phyloP scores from a whole-genome alignment of 768 basidiomycete genomes.

The Cyclocybe cylindracea region DNA sequence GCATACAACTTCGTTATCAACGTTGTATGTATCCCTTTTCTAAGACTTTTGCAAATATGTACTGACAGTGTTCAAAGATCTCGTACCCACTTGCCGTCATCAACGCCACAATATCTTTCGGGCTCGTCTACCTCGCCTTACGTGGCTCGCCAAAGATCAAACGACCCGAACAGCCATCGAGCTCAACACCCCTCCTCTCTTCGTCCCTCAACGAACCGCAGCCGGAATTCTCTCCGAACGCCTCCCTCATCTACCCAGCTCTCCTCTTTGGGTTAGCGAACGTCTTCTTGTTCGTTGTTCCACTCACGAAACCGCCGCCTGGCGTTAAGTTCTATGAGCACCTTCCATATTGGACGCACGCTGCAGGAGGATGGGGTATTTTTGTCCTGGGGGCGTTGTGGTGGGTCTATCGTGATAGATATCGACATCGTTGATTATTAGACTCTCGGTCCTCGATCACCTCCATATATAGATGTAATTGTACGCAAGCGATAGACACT shows the following conservation, averaged over 20 bases:
- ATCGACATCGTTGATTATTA: too few species aligned
- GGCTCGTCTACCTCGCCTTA: slow-evolving; percentile 41
- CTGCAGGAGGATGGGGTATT: slow-evolving; percentile 37
- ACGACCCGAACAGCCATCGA: background rate
- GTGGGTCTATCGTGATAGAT: slow-evolving; percentile 21
- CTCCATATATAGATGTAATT: too few species aligned
- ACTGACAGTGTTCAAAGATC: slow-evolving; percentile 18
- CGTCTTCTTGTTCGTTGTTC: slow-evolving; percentile 55
- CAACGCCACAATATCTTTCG: slow-evolving; percentile 52
- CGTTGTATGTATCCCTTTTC: slow-evolving; percentile 35
- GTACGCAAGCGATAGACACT: too few species aligned
- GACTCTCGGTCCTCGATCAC: too few species aligned
- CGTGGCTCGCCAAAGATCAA: background rate
- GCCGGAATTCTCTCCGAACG: slow-evolving; percentile 3
- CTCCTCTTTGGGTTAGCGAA: slow-evolving; percentile 59
- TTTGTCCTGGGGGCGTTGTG: slow-evolving; percentile 37
- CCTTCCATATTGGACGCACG: slow-evolving; percentile 62
- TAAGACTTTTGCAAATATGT: background rate
- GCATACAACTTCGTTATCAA: slow-evolving; percentile 66
- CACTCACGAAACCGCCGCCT: slow-evolving; percentile 52
- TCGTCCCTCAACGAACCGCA: background rate
- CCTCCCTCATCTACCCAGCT: slow-evolving; percentile 21
- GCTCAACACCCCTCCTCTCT: background rate
- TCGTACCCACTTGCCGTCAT: slow-evolving; percentile 54
- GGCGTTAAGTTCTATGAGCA: slow-evolving; percentile 47